Conservation (phyloP, 495 filamentous ascomycete genomes). For the Xylaria scruposa region DNA sequence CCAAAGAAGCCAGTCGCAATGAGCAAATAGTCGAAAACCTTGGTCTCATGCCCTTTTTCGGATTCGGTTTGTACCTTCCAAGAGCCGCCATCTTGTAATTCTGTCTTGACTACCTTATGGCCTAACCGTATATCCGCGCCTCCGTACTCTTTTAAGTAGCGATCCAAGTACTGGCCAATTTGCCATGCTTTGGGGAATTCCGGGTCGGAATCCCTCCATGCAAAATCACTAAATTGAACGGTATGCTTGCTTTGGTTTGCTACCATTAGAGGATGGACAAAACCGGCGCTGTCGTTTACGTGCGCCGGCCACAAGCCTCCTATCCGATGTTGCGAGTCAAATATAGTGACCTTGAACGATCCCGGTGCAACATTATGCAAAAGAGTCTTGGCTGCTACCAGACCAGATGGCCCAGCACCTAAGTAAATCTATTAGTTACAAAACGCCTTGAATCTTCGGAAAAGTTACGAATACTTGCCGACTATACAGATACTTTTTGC, state of each 20-base stretch:
- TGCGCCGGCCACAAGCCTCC: conserved; percentile 78
- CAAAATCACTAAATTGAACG: conserved; percentile 78
- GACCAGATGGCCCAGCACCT: conserved; percentile 83
- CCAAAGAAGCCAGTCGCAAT: conserved; percentile 82
- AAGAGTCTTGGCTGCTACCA: conserved; percentile 82
- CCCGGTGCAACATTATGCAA: conserved; percentile 63
- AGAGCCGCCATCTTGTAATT: conserved; percentile 40
- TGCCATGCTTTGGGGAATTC: conserved; percentile 77
- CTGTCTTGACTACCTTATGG: conserved; percentile 57
- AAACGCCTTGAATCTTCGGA: conserved; percentile 10
- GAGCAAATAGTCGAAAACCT: conserved; percentile 73
- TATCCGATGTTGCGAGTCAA: conserved; percentile 67
- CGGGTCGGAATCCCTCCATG: conserved; percentile 64
- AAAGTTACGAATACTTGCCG: conserved; percentile 51
- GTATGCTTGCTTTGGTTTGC: conserved; percentile 83
- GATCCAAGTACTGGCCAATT: conserved; percentile 74
- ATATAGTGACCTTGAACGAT: conserved; percentile 71
- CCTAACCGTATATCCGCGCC: conserved; percentile 57
- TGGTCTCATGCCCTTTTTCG: conserved; percentile 36
- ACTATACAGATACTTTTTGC: conserved; percentile 72
- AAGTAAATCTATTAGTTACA: conserved; percentile 3
- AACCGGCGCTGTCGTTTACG: conserved; percentile 49
- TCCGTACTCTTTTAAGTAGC: conserved; percentile 65
- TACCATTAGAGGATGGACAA: conserved; percentile 71
- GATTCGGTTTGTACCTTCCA: conserved; percentile 65